Conservation (phyloP, 1,284 basidiomycete genomes). For the Apiotrichum mycotoxinovorans region DNA sequence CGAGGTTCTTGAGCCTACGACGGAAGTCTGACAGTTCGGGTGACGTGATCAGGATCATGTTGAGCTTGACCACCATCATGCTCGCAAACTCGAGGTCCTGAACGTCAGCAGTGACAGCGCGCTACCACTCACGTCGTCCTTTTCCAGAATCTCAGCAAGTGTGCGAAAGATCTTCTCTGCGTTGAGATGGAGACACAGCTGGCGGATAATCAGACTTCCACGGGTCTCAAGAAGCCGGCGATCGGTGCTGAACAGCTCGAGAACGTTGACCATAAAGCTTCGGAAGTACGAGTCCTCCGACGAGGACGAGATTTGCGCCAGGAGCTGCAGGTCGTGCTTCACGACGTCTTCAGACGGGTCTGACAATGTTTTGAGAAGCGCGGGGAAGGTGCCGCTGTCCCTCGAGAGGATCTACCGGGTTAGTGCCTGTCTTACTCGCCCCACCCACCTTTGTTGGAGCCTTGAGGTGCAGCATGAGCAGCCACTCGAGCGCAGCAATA, state of each 20-base stretch:
- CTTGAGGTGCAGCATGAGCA: conserved; percentile 97
- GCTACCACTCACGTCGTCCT: conserved; percentile 74
- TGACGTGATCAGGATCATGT: conserved; percentile 93
- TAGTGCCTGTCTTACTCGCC: background rate
- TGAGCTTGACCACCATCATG: conserved; percentile 95
- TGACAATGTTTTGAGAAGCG: conserved; percentile 89
- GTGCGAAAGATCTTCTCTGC: conserved; percentile 94
- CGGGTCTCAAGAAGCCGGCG: conserved; percentile 82
- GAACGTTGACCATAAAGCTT: conserved; percentile 88
- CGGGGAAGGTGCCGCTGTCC: conserved; percentile 95
- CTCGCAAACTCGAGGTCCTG: conserved; percentile 95
- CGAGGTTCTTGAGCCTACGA: conserved; percentile 84
- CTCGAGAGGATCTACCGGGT: conserved; percentile 74
- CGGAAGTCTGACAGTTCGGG: conserved; percentile 93
- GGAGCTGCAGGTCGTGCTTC: conserved; percentile 88
- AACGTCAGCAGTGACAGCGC: background rate
- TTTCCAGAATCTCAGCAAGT: conserved; percentile 94
- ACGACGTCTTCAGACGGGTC: conserved; percentile 97
- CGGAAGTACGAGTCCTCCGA: conserved; percentile 94
- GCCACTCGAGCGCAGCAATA: conserved; percentile 93
- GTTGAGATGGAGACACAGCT: conserved; percentile 89
- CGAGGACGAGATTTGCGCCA: conserved; percentile 89
- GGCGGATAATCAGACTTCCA: conserved; percentile 92
- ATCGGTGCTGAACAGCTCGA: conserved; percentile 94
- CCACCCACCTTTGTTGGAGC: conserved; percentile 77